Evolutionary conservation across 352 stramenopile species (phyloP), one percentile per base, ranked within the genome.

Genomic region (Phytophthora foliorum): DNA sequence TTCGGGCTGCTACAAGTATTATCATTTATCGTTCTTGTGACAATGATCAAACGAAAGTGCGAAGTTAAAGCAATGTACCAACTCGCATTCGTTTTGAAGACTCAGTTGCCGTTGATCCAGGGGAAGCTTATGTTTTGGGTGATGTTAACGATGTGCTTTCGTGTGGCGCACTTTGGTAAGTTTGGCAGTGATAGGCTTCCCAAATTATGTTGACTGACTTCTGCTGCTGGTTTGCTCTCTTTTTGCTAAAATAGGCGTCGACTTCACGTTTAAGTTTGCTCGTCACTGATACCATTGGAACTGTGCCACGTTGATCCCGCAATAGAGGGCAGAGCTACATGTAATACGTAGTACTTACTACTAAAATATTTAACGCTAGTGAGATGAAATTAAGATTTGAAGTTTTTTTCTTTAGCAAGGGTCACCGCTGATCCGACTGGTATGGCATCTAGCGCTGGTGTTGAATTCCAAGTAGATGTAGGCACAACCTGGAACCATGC

Each of bases 61-160:
- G 16, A 34, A 9, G 19, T 77, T 5, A 55, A 60, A 3, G 22
- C 54, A 4, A 16, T 67, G 2, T 57, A 74, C 19, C 50, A 69
- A 22, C 32, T 74, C 9, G 58, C 69, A 6, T 78, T 78, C 32
- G 36, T 58, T 6, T 22, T 58, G 21, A 38, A 58, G 34, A 58
- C 51, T 10, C 51, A 58, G 22, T 49, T 49, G 24, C 46, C 55
- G 8, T 31, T 62, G 14, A 57, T 78, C 22, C 65, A 67, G 17
- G 53, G 63, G 9, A 69, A 65, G 29, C 32, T 77, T 0, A 25
- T 72, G 9, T 48, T 64, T 8, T 77, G 69, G 63, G 49, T 63
- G 25, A 14, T 63, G n/a, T 42, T 67, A 14, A 39, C 53, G 24
- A 41, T 41, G 34, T 41, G 34, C 14, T 41, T n/a, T 41, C 34